Conservation (phyloP, 2,329 filamentous ascomycete species). For the Xylariaceae sp. region DNA sequence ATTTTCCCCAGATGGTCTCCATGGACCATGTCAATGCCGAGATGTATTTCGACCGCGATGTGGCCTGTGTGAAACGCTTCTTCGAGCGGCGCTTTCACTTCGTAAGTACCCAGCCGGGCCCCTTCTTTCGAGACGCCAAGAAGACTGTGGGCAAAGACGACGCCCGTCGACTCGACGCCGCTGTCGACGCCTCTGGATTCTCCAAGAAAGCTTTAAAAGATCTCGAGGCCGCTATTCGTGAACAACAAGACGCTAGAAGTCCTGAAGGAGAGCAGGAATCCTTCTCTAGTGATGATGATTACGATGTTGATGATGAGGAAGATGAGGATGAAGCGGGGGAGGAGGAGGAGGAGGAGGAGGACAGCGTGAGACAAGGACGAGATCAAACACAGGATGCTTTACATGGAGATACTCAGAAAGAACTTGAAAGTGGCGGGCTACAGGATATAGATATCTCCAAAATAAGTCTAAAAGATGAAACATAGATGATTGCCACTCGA, state of each 20-base stretch:
- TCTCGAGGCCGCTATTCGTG: slow-evolving; percentile 82
- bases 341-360: slow-evolving; percentile 24
- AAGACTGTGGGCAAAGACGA: slow-evolving; percentile 66
- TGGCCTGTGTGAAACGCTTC: slow-evolving; percentile 91
- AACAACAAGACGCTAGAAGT: slow-evolving; percentile 56
- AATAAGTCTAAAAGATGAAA: slow-evolving; percentile 24
- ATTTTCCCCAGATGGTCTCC: slow-evolving; percentile 98
- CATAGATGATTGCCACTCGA: slow-evolving; percentile 14
- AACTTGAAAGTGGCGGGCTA: not conserved
- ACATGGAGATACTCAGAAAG: no score
- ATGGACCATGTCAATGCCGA: slow-evolving; percentile 91
- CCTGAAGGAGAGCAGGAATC: slow-evolving; percentile 36
- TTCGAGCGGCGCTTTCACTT: slow-evolving; percentile 90
- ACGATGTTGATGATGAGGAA: slow-evolving; percentile 31
- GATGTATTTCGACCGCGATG: slow-evolving; percentile 96
- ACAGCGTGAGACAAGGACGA: no score
- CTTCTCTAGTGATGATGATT: slow-evolving; percentile 32
- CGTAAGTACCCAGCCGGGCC: slow-evolving; percentile 73
- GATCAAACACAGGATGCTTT: no score
- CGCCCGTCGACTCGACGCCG: slow-evolving; percentile 71
- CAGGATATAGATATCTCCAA: slow-evolving; percentile 19
- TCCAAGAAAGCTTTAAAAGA: slow-evolving; percentile 97
- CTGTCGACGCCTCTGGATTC: slow-evolving; percentile 89
- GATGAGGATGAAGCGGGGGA: slow-evolving; percentile 33
- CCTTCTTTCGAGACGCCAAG: slow-evolving; percentile 79